Evolutionary conservation across 2,329 filamentous ascomycete species (phyloP).

Genomic region (Lomentospora prolificans): DNA sequence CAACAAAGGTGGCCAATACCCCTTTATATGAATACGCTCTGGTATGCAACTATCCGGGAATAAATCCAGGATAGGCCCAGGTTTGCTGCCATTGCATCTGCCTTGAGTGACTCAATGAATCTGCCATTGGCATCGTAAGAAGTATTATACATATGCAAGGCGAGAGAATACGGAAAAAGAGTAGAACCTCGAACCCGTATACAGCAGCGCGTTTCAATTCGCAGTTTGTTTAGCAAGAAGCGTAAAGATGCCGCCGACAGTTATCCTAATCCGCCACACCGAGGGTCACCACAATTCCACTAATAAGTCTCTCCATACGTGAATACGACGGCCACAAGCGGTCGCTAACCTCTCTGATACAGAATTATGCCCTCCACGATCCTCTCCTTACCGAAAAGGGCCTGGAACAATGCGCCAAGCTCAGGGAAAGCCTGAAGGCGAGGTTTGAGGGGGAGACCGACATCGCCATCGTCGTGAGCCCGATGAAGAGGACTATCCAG

Average conservation of each 20-base stretch:
- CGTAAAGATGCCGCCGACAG: slow-evolving; percentile 40
- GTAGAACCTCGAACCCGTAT: too few relatives aligned
- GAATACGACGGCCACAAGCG: background rate
- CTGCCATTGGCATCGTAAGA: too few relatives aligned
- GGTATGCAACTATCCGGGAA: too few relatives aligned
- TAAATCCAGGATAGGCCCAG: too few relatives aligned
- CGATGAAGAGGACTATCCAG: slow-evolving; percentile 56
- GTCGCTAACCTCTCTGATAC: slow-evolving; percentile 22
- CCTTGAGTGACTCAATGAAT: too few relatives aligned
- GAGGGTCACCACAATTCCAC: slow-evolving; percentile 52
- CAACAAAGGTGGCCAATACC: too few relatives aligned
- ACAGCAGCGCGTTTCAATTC: background rate
- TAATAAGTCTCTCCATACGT: slow-evolving; percentile 29
- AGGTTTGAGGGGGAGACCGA: slow-evolving; percentile 26
- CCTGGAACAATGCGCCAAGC: slow-evolving; percentile 33
- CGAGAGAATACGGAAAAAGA: too few relatives aligned
- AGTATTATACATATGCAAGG: too few relatives aligned
- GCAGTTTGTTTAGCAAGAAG: background rate
- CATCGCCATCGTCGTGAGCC: slow-evolving; percentile 48
- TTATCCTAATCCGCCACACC: slow-evolving; percentile 85
- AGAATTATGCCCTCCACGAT: slow-evolving; percentile 38
- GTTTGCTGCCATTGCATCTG: too few relatives aligned
- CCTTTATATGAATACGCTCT: too few relatives aligned
- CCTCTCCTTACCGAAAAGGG: slow-evolving; percentile 41
- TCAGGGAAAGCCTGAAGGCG: slow-evolving; percentile 31